Percentiles rank a stretch among this genome's conserved stretches.
phyloP scores from a whole-genome alignment of 352 stramenopile genomes.

The Phytophthora ohioensis region DNA sequence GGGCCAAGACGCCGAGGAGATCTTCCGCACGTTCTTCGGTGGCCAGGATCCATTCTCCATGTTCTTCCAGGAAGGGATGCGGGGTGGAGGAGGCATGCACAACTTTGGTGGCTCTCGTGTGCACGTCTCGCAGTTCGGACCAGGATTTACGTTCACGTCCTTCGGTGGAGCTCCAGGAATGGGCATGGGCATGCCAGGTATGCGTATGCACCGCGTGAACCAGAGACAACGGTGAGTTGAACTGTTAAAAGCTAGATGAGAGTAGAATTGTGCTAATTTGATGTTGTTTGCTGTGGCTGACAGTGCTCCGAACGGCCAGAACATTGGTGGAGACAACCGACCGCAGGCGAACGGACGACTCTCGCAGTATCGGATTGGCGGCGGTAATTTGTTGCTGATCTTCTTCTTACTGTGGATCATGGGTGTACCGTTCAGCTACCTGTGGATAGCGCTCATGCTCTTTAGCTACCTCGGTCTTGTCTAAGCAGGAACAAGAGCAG shows the following conservation, averaged over 20 bases:
- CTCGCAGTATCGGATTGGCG: constrained; percentile 70
- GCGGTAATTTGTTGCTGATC: constrained; percentile 77
- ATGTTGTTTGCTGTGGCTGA: constrained; percentile 16
- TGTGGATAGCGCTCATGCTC: constrained; percentile 84
- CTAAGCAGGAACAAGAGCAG: constrained; percentile 30
- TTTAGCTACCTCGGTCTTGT: constrained; percentile 79
- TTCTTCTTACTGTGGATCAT: constrained; percentile 85
- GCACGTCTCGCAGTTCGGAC: constrained; percentile 82
- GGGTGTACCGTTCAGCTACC: constrained; percentile 80
- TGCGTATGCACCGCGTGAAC: constrained; percentile 59
- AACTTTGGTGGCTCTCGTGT: constrained; percentile 68
- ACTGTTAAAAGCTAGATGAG: not conserved
- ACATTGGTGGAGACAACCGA: constrained; percentile 38
- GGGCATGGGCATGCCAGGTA: constrained; percentile 60
- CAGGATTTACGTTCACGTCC: constrained; percentile 79
- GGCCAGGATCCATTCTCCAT: constrained; percentile 86
- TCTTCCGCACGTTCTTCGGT: constrained; percentile 86
- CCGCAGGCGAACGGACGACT: constrained; percentile 46
- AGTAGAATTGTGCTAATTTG: constrained; percentile 4
- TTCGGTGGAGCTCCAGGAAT: constrained; percentile 69
- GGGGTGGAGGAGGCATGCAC: constrained; percentile 53
- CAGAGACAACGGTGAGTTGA: constrained; percentile 57
- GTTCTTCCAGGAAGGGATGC: constrained; percentile 84
- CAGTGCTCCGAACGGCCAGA: constrained; percentile 41
- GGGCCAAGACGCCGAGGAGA: constrained; percentile 80